A percentile compares a stretch with the other conserved stretches of the same genome.
These are phyloP conservation scores for Neospora caninum DNA, from an alignment of 169 alveolate species.

Conservation along the genomic window DNA sequence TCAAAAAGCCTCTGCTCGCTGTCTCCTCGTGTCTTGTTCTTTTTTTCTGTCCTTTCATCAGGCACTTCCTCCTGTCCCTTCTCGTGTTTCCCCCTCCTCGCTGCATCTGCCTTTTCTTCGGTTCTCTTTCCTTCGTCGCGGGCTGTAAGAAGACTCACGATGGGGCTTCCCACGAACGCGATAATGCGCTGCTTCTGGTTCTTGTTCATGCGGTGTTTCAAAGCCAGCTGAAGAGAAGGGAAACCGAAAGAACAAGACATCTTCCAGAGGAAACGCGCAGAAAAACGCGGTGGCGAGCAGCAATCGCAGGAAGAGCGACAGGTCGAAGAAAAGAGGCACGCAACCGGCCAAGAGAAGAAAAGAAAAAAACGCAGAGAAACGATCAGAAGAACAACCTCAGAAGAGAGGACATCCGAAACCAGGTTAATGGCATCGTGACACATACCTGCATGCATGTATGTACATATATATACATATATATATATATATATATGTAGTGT, in stretches of 20 bases:
- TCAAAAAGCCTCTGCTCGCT: no score
- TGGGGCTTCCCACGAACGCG: conserved; percentile 96
- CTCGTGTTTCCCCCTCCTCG: no score
- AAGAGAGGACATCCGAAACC: no score
- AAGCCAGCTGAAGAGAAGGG: conserved; percentile 84
- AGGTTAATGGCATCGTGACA: no score
- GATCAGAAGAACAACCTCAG: not conserved
- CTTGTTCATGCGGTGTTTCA: conserved; percentile 97
- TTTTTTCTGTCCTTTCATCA: no score
- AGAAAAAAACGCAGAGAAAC: no score
- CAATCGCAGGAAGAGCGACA: not conserved
- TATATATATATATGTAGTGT: no score
- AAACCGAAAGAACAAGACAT: not conserved
- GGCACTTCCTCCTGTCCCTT: no score
- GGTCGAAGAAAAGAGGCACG: not conserved
- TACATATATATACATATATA: not conserved
- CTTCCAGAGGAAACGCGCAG: not conserved
- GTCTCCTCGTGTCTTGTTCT: no score
- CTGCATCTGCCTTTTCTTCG: no score
- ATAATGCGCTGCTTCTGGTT: conserved; percentile 94
- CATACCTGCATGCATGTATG: no score
- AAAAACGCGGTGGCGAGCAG: not conserved
- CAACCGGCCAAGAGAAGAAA: not conserved
- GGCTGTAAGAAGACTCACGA: conserved; percentile 57
- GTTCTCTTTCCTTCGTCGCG: not conserved